These are phyloP conservation scores for Funneliformis caledonium DNA, from an alignment of 371 early-diverging fungal species.

Conservation along the genomic window DNA sequence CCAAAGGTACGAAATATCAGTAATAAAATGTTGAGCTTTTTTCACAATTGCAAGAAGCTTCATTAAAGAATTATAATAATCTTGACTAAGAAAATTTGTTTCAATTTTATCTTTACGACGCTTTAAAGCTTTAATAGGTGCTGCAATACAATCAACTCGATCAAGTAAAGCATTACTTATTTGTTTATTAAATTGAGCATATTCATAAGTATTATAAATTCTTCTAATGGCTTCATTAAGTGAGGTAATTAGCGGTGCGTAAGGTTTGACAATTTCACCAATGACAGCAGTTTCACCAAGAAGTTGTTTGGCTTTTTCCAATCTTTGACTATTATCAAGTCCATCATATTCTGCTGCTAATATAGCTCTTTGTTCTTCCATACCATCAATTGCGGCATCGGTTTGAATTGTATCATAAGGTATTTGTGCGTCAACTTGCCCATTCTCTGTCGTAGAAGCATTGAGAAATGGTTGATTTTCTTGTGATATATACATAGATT, in stretches of 20 bases:
- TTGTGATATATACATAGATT: no score
- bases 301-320: neutral
- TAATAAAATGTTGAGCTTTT: constrained; percentile 31
- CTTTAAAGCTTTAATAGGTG: constrained; percentile 19
- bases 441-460: neutral
- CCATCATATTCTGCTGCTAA: neutral
- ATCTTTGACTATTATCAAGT: neutral
- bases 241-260: neutral
- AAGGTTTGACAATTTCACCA: constrained; percentile 25
- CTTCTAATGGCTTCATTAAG: constrained; percentile 22
- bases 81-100: constrained; percentile 17
- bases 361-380: neutral
- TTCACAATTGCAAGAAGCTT: constrained; percentile 5
- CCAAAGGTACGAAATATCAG: constrained; percentile 26
- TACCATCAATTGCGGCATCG: neutral
- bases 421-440: neutral
- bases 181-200: constrained; percentile 33
- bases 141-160: constrained; percentile 2
- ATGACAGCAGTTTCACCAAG: constrained; percentile 16
- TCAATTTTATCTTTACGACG: constrained; percentile 26
- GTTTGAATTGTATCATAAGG: neutral
- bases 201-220: constrained; percentile 32
- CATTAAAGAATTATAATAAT: constrained; percentile 24
- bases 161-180: constrained; percentile 21
- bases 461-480: neutral